A percentile compares a stretch with the other conserved stretches of the same genome.
phyloP scores from a whole-genome alignment of 805 yeast species.

The Kazachstania psychrophila region DNA sequence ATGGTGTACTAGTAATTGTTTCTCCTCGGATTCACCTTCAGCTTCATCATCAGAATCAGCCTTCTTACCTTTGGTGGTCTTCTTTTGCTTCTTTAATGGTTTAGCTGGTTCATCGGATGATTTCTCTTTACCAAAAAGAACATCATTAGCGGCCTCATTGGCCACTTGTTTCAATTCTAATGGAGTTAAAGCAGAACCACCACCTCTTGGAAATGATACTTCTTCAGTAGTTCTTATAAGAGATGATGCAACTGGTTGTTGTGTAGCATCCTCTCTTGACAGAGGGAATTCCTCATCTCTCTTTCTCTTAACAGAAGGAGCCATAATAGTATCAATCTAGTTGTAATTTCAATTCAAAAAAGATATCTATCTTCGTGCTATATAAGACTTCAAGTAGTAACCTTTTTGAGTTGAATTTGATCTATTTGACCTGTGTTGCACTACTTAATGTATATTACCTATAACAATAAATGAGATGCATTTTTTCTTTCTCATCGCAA shows the following conservation, averaged over 20 bases:
- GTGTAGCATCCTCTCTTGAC: constrained; percentile 33
- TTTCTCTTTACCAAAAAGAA: constrained; percentile 45
- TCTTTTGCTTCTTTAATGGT: constrained; percentile 38
- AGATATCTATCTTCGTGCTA: too few relatives aligned
- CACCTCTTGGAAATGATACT: constrained; percentile 86
- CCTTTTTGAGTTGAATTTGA: too few relatives aligned
- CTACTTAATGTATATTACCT: too few relatives aligned
- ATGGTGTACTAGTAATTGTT: constrained; percentile 47
- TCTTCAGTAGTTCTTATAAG: constrained; percentile 32
- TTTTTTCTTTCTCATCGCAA: constrained; percentile 3
- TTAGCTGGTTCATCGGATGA: constrained; percentile 14
- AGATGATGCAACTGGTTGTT: constrained; percentile 31
- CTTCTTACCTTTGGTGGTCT: constrained; percentile 18
- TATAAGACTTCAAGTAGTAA: too few relatives aligned
- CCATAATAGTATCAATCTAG: constrained; percentile 4
- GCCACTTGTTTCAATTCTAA: constrained; percentile 87
- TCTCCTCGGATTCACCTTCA: constrained; percentile 27
- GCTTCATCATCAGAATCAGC: constrained; percentile 17
- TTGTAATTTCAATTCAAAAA: neutral
- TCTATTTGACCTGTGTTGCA: too few relatives aligned
- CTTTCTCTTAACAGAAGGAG: constrained; percentile 36
- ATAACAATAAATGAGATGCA: too few relatives aligned
- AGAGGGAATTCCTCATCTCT: constrained; percentile 40
- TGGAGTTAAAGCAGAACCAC: constrained; percentile 75
- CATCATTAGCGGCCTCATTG: constrained; percentile 86